These are phyloP conservation scores for Rhynchospora pubera DNA, from an alignment of 176 grass and related monocot genomes.

Conservation along the genomic window DNA sequence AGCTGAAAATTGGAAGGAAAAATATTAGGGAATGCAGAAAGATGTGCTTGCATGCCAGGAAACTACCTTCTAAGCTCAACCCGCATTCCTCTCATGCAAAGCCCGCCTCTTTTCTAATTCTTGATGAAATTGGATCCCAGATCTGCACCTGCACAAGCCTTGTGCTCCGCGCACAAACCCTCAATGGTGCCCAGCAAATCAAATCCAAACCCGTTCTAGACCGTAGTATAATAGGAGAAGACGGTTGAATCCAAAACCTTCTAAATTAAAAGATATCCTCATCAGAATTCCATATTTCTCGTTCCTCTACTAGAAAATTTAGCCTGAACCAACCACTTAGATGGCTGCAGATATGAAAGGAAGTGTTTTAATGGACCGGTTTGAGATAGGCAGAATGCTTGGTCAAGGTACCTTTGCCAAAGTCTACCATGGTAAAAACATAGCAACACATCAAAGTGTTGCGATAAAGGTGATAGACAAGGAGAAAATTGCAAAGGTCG, in stretches of 20 bases:
- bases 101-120: constrained; percentile 17
- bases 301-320: neutral
- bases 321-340: neutral
- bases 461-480: constrained; percentile 95
- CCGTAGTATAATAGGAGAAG: constrained; percentile 41
- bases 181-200: constrained; percentile 22
- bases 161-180: constrained; percentile 20
- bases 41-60: constrained; percentile 62
- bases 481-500: constrained; percentile 71
- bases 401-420: constrained; percentile 94
- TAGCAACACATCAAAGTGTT: constrained; percentile 55
- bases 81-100: constrained; percentile 18
- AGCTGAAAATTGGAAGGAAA: constrained; percentile 30
- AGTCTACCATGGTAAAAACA: constrained; percentile 64
- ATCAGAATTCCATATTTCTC: neutral
- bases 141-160: neutral
- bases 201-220: constrained; percentile 51
- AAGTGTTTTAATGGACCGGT: constrained; percentile 62
- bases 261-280: neutral
- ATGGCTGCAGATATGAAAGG: constrained; percentile 59
- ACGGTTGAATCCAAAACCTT: constrained; percentile 43
- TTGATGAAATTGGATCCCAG: constrained; percentile 41
- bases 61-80: constrained; percentile 30
- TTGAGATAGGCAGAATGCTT: constrained; percentile 70
- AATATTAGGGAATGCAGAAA: constrained; percentile 74